phyloP scores from a whole-genome alignment of 2,329 filamentous ascomycete genomes.

The Colletotrichum sp. region DNA sequence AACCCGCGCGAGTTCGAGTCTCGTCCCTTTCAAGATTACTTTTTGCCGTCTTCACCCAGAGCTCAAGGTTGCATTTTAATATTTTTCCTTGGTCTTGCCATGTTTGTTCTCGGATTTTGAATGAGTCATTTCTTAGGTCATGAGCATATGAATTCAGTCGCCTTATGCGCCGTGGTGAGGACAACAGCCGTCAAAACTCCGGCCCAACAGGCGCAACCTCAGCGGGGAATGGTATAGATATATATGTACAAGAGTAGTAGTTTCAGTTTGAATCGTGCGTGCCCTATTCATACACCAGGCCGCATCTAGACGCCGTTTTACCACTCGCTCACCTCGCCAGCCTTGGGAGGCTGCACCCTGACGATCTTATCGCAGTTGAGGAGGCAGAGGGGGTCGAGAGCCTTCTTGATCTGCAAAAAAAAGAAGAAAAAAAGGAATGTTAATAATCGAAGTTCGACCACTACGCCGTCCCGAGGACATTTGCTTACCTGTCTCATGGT shows the following conservation, averaged over 20 bases:
- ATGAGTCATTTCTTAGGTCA: neutral
- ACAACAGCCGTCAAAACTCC: neutral
- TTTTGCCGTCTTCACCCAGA: neutral
- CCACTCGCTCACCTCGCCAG: constrained; percentile 51
- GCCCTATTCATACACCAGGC: neutral
- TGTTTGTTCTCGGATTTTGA: neutral
- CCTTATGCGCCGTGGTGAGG: neutral
- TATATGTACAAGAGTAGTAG: constrained; percentile 1
- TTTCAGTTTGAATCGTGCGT: neutral
- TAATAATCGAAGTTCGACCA: neutral
- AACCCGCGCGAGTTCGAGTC: constrained; percentile 22
- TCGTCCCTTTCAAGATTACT: constrained; percentile 5
- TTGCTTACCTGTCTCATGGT: constrained; percentile 75
- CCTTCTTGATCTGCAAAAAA: constrained; percentile 69
- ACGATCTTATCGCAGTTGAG: constrained; percentile 74
- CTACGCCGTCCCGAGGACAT: neutral
- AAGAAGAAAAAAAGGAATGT: neutral
- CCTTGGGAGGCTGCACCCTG: constrained; percentile 60
- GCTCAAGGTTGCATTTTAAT: neutral
- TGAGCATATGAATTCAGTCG: neutral
- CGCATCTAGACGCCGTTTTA: constrained; percentile 24
- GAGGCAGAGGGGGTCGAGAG: constrained; percentile 76
- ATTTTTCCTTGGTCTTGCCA: neutral
- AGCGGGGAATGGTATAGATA: neutral
- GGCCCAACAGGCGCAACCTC: neutral